A percentile compares a stretch with the other conserved stretches of the same genome.
These are phyloP conservation scores for Capsella rubella DNA, from an alignment of 441 rosid genomes.

Conservation along the genomic window DNA sequence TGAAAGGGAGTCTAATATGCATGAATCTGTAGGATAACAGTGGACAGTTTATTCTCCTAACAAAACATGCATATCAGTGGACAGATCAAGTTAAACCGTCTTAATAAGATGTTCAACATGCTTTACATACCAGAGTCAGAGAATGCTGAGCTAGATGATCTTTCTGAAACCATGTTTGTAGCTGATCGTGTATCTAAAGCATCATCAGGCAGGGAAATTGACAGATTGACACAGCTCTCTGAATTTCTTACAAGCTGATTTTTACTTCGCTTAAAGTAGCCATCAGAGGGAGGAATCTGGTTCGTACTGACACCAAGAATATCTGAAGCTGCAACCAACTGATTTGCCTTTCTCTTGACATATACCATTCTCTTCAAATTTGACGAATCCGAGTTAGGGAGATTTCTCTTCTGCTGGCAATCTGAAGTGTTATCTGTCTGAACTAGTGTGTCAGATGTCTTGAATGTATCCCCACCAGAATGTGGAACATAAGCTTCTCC, in stretches of 20 bases:
- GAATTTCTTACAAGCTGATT: constrained; percentile 87
- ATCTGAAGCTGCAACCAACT: constrained; percentile 79
- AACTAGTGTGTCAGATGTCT: constrained; percentile 48
- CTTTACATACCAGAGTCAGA: constrained; percentile 44
- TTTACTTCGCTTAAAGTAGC: constrained; percentile 83
- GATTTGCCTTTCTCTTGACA: constrained; percentile 85
- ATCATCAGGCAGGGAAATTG: constrained; percentile 45
- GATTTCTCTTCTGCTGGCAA: constrained; percentile 50
- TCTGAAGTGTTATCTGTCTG: constrained; percentile 50
- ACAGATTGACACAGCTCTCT: constrained; percentile 51
- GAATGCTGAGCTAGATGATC: constrained; percentile 48
- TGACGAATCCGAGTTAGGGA: constrained; percentile 49
- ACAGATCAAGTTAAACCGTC: constrained; percentile 8
- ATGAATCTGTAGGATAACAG: constrained; percentile 20
- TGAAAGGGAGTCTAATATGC: constrained; percentile 27
- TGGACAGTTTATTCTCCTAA: constrained; percentile 15
- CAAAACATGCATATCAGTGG: constrained; percentile 8
- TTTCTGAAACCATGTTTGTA: constrained; percentile 50
- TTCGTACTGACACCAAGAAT: constrained; percentile 48
- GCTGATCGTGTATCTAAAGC: constrained; percentile 49
- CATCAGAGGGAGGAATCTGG: constrained; percentile 56
- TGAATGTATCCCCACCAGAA: constrained; percentile 50
- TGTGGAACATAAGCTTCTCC: constrained; percentile 51
- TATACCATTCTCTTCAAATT: constrained; percentile 60
- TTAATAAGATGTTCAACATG: constrained; percentile 16